Percentiles rank a stretch among this genome's conserved stretches.
These are phyloP conservation scores for Pseudogymnoascus sp. DNA, from an alignment of 2,329 filamentous ascomycete species.

Conservation along the genomic window DNA sequence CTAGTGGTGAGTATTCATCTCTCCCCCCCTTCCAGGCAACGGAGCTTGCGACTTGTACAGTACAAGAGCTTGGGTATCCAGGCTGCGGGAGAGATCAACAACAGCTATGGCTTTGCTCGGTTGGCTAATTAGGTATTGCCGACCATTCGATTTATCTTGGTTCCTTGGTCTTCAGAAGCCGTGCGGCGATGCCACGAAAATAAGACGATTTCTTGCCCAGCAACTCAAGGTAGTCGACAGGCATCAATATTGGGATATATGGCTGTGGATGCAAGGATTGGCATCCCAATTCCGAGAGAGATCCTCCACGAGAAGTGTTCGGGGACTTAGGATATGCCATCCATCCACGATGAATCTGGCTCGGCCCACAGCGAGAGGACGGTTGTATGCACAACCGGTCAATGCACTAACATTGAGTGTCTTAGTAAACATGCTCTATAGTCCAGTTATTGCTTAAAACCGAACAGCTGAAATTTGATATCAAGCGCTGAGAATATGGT, in stretches of 20 bases:
- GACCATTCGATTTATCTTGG: not conserved
- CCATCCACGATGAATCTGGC: too few species aligned
- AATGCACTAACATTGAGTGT: not conserved
- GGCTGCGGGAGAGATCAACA: not conserved
- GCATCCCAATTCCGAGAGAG: too few species aligned
- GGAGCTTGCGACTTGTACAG: not conserved
- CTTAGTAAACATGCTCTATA: not conserved
- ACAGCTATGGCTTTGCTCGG: not conserved
- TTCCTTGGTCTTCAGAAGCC: too few species aligned
- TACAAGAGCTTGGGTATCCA: not conserved
- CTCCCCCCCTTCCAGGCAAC: not conserved
- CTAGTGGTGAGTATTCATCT: not conserved
- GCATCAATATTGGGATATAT: too few species aligned
- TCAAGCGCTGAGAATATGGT: not conserved
- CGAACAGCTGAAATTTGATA: not conserved
- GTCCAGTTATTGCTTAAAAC: not conserved
- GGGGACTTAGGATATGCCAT: too few species aligned
- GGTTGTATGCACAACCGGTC: not conserved
- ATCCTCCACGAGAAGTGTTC: too few species aligned
- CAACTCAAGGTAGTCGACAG: too few species aligned
- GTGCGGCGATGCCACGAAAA: too few species aligned
- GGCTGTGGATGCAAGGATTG: too few species aligned
- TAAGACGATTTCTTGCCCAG: too few species aligned
- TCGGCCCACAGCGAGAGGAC: not conserved
- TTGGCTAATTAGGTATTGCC: not conserved